Evolutionary conservation across 352 stramenopile species (phyloP).

Genomic region (Phytophthora pinifolia): DNA sequence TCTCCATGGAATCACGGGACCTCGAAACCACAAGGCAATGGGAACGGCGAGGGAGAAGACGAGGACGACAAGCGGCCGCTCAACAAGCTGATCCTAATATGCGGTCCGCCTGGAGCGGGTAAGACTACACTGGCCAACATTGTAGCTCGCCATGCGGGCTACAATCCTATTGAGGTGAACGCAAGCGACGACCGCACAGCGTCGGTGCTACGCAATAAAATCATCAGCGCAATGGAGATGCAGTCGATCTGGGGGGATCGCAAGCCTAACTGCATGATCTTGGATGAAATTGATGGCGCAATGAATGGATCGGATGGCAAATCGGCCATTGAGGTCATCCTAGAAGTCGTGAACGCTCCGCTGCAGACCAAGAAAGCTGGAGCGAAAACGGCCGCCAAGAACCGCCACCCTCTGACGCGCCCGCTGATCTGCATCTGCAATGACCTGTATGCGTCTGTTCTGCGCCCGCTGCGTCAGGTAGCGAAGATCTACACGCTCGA

Average conservation of each 20-base stretch:
- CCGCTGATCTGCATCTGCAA: constrained; percentile 99
- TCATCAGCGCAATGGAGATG: constrained; percentile 92
- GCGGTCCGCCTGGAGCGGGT: constrained; percentile 90
- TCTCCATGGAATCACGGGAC: constrained; percentile 15
- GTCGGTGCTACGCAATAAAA: constrained; percentile 89
- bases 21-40: constrained; percentile 8
- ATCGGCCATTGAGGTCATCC: constrained; percentile 89
- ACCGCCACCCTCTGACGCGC: constrained; percentile 82
- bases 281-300: constrained; percentile 98
- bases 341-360: constrained; percentile 91
- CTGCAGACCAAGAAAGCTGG: constrained; percentile 61
- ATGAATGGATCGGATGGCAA: constrained; percentile 87
- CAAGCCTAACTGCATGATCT: constrained; percentile 96
- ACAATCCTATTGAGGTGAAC: constrained; percentile 97
- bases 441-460: constrained; percentile 94
- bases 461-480: constrained; percentile 94
- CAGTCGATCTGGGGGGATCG: constrained; percentile 86
- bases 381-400: constrained; percentile 26
- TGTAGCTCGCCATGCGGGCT: constrained; percentile 94
- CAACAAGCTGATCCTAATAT: constrained; percentile 95
- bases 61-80: constrained; percentile 56
- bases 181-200: constrained; percentile 97
- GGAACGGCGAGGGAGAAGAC: constrained; percentile 25
- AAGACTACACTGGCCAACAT: constrained; percentile 99
- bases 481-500: constrained; percentile 94